phyloP scores from a whole-genome alignment of 2,329 filamentous ascomycete genomes.

The Apiospora sp. region DNA sequence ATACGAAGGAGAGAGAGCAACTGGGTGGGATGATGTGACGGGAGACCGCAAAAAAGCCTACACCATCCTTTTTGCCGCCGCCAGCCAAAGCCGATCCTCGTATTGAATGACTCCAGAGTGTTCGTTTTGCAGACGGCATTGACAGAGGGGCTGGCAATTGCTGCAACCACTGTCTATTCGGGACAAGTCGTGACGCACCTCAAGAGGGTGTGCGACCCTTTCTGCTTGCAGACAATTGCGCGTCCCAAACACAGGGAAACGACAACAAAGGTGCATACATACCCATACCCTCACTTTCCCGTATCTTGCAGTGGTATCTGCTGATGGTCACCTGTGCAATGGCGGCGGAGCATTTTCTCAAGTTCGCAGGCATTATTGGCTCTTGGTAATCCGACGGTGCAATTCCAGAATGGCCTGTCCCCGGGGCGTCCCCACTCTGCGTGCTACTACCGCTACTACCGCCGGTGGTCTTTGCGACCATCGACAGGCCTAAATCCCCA shows the following conservation, averaged over 20 bases:
- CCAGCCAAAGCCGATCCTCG: neutral
- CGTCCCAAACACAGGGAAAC: constrained; percentile 7
- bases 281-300: neutral
- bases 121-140: neutral
- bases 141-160: constrained; percentile 1
- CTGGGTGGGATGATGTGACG: constrained; percentile 9
- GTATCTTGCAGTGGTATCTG: neutral
- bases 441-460: neutral
- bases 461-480: neutral
- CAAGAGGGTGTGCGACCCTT: constrained; percentile 12
- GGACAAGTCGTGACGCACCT: constrained; percentile 11
- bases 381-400: constrained; percentile 16
- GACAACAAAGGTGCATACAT: neutral
- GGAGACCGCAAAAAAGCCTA: neutral
- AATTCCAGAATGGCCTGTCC: constrained; percentile 11
- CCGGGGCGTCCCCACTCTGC: neutral
- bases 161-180: constrained; percentile 10
- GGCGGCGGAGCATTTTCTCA: constrained; percentile 1
- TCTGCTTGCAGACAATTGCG: constrained; percentile 7
- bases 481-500: neutral
- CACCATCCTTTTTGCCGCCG: constrained; percentile 16
- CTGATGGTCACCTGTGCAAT: constrained; percentile 19
- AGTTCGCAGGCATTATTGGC: constrained; percentile 8
- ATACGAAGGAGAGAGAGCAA: neutral
- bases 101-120: constrained; percentile 16